Evolutionary conservation across 83 land plant genomes (phyloP).

Genomic region (Diphasiastrum complanatum): DNA sequence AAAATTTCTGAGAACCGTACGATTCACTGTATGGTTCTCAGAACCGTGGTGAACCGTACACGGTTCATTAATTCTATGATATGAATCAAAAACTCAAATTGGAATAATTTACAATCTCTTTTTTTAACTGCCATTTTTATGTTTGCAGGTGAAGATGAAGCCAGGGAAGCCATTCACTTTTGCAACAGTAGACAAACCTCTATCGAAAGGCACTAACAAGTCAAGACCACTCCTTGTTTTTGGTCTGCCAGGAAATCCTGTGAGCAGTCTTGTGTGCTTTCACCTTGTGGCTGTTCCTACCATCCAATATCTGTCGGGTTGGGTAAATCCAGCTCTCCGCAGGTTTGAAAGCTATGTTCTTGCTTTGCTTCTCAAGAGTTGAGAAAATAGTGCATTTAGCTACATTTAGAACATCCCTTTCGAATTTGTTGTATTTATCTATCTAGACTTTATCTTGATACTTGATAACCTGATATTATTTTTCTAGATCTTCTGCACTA

Average conservation of each 20-base stretch:
- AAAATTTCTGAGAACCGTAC: no score
- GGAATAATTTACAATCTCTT: no score
- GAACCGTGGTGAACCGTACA: no score
- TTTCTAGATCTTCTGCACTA: neutral
- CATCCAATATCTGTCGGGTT: constrained; percentile 64
- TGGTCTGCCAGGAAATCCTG: constrained; percentile 97
- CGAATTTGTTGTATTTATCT: no score
- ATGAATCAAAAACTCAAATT: no score
- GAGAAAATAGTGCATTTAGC: no score
- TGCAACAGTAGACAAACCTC: constrained; percentile 52
- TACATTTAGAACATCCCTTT: no score
- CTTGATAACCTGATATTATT: no score
- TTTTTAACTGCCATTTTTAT: neutral
- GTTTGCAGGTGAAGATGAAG: constrained; percentile 69
- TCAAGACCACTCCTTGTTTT: constrained; percentile 58
- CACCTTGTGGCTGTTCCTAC: constrained; percentile 74
- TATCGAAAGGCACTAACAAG: constrained; percentile 6
- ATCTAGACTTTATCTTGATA: no score
- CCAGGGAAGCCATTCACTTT: constrained; percentile 95
- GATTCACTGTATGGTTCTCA: no score
- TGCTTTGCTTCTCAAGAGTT: no score
- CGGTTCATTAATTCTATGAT: no score
- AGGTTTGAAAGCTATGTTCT: constrained; percentile 52
- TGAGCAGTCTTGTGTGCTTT: constrained; percentile 79
- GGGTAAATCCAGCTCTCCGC: constrained; percentile 52